Evolutionary conservation across 2,329 filamentous ascomycete genomes (phyloP), one percentile per base, ranked within the genome.

Genomic region (Pseudocercospora crystallina): DNA sequence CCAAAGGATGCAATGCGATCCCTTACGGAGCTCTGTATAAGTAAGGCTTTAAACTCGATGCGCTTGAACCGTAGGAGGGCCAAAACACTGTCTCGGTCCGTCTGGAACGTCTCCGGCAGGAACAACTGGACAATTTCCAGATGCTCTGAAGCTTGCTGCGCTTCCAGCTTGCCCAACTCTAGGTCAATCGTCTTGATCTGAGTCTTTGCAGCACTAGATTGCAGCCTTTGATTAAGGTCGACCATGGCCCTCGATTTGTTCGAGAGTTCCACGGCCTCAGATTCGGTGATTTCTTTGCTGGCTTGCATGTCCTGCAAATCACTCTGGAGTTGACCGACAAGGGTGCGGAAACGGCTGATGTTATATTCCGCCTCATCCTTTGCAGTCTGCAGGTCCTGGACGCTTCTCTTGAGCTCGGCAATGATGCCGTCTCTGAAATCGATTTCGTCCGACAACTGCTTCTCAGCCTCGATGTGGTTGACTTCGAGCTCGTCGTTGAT

Each of bases 111-210:
- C 55, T 95, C 90, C 0, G 91, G 90, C 38, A 96, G 75, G 76
- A 96, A 97, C 9, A 94, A 74, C 70, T 90, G 89, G 58, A 96
- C 81, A 61, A 99, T 96, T 13, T 85, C 82, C 26, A 99, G 79
- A 64, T 97, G 91, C 66, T 96, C 88, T 34, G 84, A 80, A 2
- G 90, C 89, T 73, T 97, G 90, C 62, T 95, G 86, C 0, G 91
- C 90, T 62, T 95, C 90, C 65, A 97, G 81, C 49, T 87, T 86
- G 46, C 87, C 83, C 50, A 97, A 76, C 68, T 97, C 91, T 29
- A 96, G 78, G 60, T 96, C 91, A 56, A 99, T 95, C 0, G 90
- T 90, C 75, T 96, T 97, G 64, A 89, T 85, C 69, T 96, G 92
- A 2, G 92, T 87, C 75, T 96, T 96, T 35, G 90, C 82, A 9